Evolutionary conservation across 495 filamentous ascomycete genomes (phyloP), one percentile per base, ranked within the genome.

Genomic region (Daldinia decipiens): DNA sequence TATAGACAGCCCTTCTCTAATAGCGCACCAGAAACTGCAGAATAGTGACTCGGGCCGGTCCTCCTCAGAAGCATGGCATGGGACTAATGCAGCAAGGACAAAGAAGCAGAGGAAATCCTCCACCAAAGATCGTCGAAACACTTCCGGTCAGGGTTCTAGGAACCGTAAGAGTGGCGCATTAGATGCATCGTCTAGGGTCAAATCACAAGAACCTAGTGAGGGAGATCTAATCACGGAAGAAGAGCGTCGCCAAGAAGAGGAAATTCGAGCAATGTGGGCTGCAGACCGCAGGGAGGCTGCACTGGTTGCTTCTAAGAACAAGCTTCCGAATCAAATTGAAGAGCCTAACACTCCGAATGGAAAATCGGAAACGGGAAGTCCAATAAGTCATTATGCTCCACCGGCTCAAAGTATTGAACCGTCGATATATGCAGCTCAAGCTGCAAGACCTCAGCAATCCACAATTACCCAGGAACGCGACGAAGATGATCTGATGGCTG

Each of bases 231-330:
- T 66, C 5, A 70, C 73, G 26, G 75, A 74, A 45, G 75, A 76
- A 60, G 63, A 73, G 12, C 79, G 72, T 21, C 70, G 57, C 21
- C 68, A 70, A 60, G 75, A 73, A 58, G 72, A 70, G 21, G 70
- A 76, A 56, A 72, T 70, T 19, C 69, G 71, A 24, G 74, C 70
- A n/a, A 78, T 72, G 71, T 79, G 76, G 77, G 75, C 75, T 31
- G 67, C 74, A 45, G 67, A 77, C 3, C 73, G 75, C 11, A 62
- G 12, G 13, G 74, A 72, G 13, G 54, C 64, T 6, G 66, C 68
- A 6, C 65, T 72, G 0, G 39, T 65, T 66, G 51, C 68, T 66
- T 71, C 68, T 11, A 57, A 26, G 36, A 66, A 36, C n/a, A 61
- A 65, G 7, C 56, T 13, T 54, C 15, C 29, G 38, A 11, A 31